Base-by-base conservation (phyloP, 177 flowering plant species). In the Vitis hybrid region DNA sequence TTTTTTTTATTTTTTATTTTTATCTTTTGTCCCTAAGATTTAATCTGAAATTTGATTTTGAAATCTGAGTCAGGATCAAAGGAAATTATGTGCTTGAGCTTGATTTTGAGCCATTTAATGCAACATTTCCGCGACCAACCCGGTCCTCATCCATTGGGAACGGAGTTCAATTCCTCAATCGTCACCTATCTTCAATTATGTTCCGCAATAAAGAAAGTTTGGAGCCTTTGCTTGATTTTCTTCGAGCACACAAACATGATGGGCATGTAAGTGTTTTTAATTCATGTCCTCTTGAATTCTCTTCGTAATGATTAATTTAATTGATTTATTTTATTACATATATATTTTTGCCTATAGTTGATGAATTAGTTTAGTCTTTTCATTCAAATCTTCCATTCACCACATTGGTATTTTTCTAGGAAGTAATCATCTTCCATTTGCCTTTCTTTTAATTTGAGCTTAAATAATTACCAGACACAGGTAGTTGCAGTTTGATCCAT, bases 81-180 rank as follows among this genome's bases (percentile, higher is more conserved):
- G 30, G 45, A 4, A 39, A 18, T 65, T 83, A 34, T 66, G 82
- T 76, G 18, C 88, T 90, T 52, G 94, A 90, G 80, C 83, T 90
- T 57, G 94, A 90, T 69, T 88, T 90, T 63, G 94, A 87, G 72
- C 92, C 94, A 11, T 90, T 88, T 68, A 84, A 85, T 79, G 86
- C 83, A 18, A 14, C 79, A 17, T 66, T 90, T 75, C 92, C 94
- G n/a, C 86, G 86, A 3, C 84, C 85, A n/a, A 80, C 56, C 26
- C 87, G 78, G 2, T 85, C 89, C 2, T 83, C 88, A 1, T 88
- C 83, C 18, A 87, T 90, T 61, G 94, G 92, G 18, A 88, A 87
- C 70, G 94, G 94, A 1, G 94, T 88, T 51, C 87, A 87, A 19
- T 90, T 88, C 70, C 91, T 90, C 65, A 88, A 87, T 45, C 86